Conservation (phyloP, 1,284 basidiomycete species). For the Mycosarcoma mackinlayi region DNA sequence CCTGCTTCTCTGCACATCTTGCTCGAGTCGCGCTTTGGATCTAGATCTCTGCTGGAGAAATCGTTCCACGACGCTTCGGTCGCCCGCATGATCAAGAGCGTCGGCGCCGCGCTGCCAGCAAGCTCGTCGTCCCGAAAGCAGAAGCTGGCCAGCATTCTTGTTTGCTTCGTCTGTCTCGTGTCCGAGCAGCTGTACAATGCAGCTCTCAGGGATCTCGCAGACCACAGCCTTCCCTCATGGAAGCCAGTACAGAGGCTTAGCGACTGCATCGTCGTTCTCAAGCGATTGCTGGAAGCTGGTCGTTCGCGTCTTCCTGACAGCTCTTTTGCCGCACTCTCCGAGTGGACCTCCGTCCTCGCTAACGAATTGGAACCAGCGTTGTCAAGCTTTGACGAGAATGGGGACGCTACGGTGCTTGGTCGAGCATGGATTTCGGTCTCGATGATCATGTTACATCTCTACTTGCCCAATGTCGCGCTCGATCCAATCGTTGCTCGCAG, state of each 20-base stretch:
- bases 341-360: conserved; percentile 23
- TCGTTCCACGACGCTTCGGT: conserved; percentile 34
- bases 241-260: conserved; percentile 1
- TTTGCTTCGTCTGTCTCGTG: conserved; percentile 18
- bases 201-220: conserved; percentile 17
- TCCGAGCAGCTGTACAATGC: conserved; percentile 31
- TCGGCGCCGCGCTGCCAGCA: conserved; percentile 37
- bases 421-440: conserved; percentile 77
- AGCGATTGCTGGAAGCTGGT: conserved; percentile 9
- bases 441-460: conserved; percentile 76
- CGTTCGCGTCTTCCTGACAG: conserved; percentile 11
- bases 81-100: conserved; percentile 33
- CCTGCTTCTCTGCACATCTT: conserved; percentile 27
- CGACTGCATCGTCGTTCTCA: conserved; percentile 13
- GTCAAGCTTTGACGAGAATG: background rate
- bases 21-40: conserved; percentile 39
- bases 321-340: conserved; percentile 15
- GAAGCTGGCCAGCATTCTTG: conserved; percentile 20
- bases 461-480: conserved; percentile 85
- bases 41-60: conserved; percentile 31
- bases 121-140: conserved; percentile 35
- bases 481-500: conserved; percentile 83
- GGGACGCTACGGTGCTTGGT: conserved; percentile 68
- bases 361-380: conserved; percentile 9
- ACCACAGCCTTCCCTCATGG: conserved; percentile 12